Base-by-base conservation (phyloP, 176 grass and related monocot genomes). In the sorghum (Sorghum bicolor) region DNA sequence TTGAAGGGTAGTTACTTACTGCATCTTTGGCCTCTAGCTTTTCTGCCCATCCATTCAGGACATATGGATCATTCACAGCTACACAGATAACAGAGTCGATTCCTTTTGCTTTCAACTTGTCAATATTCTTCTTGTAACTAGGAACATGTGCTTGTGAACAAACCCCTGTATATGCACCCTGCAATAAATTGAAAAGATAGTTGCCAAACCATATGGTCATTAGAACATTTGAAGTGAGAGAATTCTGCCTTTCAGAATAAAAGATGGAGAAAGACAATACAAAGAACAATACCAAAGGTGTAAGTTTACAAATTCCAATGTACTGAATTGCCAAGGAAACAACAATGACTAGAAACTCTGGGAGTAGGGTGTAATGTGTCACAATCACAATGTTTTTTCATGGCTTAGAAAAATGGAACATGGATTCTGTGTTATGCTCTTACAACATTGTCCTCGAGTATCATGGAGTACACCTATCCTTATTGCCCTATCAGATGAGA, bases 81-180 rank as follows among this genome's bases (percentile, higher is more conserved):
- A 96, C 96, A 81, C 96, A 98, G 80, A 98, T 94, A 73, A 98
- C 89, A 89, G 91, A 96, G 87, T 98, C 80, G 28, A 96, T 67
- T 44, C 93, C 96, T 90, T 98, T 98, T 63, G 89, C 85, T 90
- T 95, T 96, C 83, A 96, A 82, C 81, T 98, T 92, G 62, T 98
- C 91, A 62, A 95, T 90, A 83, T 92, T 98, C 81, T 95, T 95
- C 84, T 85, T 95, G 87, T 98, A 98, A 87, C 91, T 95, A 84
- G 96, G 96, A 41, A 98, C 91, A 28, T 98, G 96, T 0, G 90
- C 41, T 76, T 89, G 74, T 77, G 96, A 95, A 81, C 96, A 98
- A 65, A 98, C 89, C 63, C 96, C 96, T 10, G 93, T 98, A 60
- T 85, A 96, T 84, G 93, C 96, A 45, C 96, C 96, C 96, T 98